Conservation (phyloP, 768 basidiomycete genomes). For the Cubamyces lactineus region DNA sequence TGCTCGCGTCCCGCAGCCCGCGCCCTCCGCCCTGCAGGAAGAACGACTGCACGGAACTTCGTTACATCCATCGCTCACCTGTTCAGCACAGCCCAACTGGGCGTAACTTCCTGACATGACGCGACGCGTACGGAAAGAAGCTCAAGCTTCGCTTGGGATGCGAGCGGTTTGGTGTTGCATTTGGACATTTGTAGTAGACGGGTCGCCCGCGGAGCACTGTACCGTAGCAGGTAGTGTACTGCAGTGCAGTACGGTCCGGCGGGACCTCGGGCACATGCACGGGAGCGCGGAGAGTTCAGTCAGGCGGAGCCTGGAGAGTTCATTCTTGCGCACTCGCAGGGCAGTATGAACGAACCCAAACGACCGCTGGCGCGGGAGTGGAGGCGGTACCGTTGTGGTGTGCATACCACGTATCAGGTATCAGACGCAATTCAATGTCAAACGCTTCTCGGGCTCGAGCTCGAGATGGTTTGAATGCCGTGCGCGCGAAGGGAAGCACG, state of each 20-base stretch:
- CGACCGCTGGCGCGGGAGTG: no score
- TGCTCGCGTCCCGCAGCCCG: background rate
- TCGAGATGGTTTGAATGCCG: constrained; percentile 3
- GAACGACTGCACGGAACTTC: background rate
- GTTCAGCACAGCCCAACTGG: constrained; percentile 14
- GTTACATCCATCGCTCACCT: background rate
- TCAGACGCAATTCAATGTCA: no score
- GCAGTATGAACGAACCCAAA: no score
- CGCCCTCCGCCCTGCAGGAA: constrained; percentile 16
- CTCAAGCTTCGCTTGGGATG: no score
- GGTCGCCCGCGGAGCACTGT: background rate
- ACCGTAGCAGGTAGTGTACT: no score
- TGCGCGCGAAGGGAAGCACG: background rate
- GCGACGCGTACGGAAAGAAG: background rate
- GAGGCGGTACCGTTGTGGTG: no score
- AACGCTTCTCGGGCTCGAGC: background rate
- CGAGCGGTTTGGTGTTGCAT: no score
- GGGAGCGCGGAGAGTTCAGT: background rate
- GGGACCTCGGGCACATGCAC: background rate
- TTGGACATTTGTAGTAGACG: background rate
- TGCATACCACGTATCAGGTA: no score
- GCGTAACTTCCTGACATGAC: background rate
- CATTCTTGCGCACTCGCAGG: background rate
- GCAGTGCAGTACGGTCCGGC: background rate
- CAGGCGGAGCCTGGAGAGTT: background rate